Conservation (phyloP, 805 yeast genomes). For the Metschnikowia lochheadii region DNA sequence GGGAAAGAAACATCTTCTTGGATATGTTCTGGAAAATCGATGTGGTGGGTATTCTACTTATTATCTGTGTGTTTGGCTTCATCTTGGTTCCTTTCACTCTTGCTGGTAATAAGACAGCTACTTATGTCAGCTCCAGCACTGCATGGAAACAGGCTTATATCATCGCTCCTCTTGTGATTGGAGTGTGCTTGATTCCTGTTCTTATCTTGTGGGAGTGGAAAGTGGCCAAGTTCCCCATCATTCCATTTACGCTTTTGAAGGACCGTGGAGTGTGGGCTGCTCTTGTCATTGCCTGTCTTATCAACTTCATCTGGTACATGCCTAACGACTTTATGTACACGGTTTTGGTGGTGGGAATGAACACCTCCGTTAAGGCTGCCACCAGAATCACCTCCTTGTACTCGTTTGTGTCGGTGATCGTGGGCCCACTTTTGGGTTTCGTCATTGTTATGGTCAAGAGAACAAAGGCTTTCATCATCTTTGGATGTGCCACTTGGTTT, state of each 20-base stretch:
- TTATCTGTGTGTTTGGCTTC: conserved; percentile 57
- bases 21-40: conserved; percentile 62
- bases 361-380: conserved; percentile 58
- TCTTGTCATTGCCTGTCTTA: conserved; percentile 51
- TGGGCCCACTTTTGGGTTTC: conserved; percentile 57
- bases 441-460: conserved; percentile 44
- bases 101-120: conserved; percentile 45
- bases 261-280: conserved; percentile 77
- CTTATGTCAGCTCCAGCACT: conserved; percentile 23
- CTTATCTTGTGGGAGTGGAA: conserved; percentile 57
- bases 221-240: conserved; percentile 56
- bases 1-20: conserved; percentile 17
- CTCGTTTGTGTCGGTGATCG: conserved; percentile 61
- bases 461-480: conserved; percentile 55
- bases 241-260: conserved; percentile 54
- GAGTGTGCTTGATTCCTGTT: conserved; percentile 56
- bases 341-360: conserved; percentile 59
- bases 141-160: conserved; percentile 58
- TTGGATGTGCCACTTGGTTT: conserved; percentile 57
- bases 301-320: conserved; percentile 63
- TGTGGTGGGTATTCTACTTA: conserved; percentile 54
- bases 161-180: conserved; percentile 68
- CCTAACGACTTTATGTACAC: conserved; percentile 68
- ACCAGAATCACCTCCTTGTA: conserved; percentile 58
- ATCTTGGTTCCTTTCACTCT: conserved; percentile 69